Conservation (phyloP, 345 rosid species). For the Microthlaspi erraticum region DNA sequence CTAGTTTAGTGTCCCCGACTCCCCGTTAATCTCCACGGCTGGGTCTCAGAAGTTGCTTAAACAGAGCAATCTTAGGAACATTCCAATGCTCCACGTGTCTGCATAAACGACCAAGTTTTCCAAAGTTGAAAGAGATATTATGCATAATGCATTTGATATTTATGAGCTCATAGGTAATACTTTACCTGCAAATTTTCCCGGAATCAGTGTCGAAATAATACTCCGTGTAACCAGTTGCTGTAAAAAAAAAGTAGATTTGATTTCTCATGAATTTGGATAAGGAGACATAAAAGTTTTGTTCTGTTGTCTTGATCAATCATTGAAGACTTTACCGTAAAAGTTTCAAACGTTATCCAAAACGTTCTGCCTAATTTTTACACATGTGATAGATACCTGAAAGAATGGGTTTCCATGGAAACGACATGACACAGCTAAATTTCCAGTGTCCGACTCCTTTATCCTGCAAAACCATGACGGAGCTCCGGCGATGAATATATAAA, state of each 20-base stretch:
- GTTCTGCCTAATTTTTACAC: background rate
- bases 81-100: constrained; percentile 97
- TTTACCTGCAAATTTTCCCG: constrained; percentile 85
- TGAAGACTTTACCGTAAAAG: constrained; percentile 16
- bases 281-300: constrained; percentile 1
- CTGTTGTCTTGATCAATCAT: constrained; percentile 1
- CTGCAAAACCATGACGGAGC: constrained; percentile 48
- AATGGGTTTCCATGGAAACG: constrained; percentile 97
- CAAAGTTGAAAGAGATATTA: background rate
- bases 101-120: constrained; percentile 12
- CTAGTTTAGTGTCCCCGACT: constrained; percentile 37
- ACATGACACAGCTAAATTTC: constrained; percentile 89
- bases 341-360: constrained; percentile 33
- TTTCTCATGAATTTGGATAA: constrained; percentile 5
- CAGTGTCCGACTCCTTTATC: constrained; percentile 91
- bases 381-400: constrained; percentile 66
- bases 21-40: constrained; percentile 56
- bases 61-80: constrained; percentile 83
- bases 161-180: background rate
- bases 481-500: background rate
- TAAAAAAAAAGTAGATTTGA: constrained; percentile 20
- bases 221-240: constrained; percentile 95
- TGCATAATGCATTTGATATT: constrained; percentile 1
- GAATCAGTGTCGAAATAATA: constrained; percentile 69
- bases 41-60: constrained; percentile 78